Conservation (phyloP, 2,329 filamentous ascomycete genomes). For the Peltaster fructicola region DNA sequence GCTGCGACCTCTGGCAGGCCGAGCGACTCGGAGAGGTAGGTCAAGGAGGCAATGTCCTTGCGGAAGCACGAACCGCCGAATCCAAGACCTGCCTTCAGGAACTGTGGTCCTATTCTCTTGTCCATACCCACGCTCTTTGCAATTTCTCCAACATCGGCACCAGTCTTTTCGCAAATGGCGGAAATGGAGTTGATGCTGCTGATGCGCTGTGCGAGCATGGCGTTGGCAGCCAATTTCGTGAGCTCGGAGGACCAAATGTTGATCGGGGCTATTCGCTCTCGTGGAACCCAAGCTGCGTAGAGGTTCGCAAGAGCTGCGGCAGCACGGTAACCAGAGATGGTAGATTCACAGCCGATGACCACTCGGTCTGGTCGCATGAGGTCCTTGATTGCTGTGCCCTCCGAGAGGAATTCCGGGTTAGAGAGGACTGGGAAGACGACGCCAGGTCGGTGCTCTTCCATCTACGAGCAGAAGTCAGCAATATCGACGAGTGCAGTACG, state of each 20-base stretch:
- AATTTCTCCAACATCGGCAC: conserved; percentile 58
- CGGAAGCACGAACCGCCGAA: conserved; percentile 68
- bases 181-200: conserved; percentile 65
- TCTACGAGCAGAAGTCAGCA: conserved; percentile 3
- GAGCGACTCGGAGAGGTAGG: conserved; percentile 55
- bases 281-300: conserved; percentile 54
- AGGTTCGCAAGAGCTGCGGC: conserved; percentile 45
- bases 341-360: conserved; percentile 53
- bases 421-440: conserved; percentile 59
- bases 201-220: conserved; percentile 62
- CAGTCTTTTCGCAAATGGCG: conserved; percentile 57
- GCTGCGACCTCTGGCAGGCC: conserved; percentile 51
- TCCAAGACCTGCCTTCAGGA: conserved; percentile 55
- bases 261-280: conserved; percentile 47
- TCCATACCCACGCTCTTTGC: conserved; percentile 36
- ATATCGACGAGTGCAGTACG: background rate
- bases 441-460: conserved; percentile 39
- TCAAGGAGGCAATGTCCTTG: conserved; percentile 57
- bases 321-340: conserved; percentile 41
- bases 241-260: conserved; percentile 64
- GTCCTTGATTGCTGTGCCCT: conserved; percentile 55
- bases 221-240: conserved; percentile 60
- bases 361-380: conserved; percentile 54
- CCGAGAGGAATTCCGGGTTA: conserved; percentile 65
- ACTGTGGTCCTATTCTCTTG: conserved; percentile 50